Conservation (phyloP, 2,329 filamentous ascomycete genomes). For the Arthrobotrys megalospora region DNA sequence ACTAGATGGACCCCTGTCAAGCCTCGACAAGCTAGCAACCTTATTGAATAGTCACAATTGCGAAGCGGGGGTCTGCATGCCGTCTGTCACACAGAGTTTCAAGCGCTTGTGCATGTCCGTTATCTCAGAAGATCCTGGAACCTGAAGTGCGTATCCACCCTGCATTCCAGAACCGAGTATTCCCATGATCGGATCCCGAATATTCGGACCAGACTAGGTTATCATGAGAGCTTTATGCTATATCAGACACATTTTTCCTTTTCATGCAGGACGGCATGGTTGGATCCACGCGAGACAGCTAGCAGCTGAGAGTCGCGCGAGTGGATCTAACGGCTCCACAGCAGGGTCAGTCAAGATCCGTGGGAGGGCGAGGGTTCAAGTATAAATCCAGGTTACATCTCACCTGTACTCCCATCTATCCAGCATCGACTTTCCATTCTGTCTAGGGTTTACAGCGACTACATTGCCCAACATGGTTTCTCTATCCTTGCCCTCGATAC, state of each 20-base stretch:
- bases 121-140: slow-evolving; percentile 54
- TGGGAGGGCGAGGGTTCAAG: slow-evolving; percentile 43
- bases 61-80: slow-evolving; percentile 56
- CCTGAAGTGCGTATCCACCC: slow-evolving; percentile 41
- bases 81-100: slow-evolving; percentile 53
- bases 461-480: slow-evolving; percentile 54
- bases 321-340: slow-evolving; percentile 57
- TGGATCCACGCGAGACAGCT: slow-evolving; percentile 45
- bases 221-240: slow-evolving; percentile 41
- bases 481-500: slow-evolving; percentile 45
- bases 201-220: slow-evolving; percentile 34
- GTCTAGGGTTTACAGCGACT: slow-evolving; percentile 16
- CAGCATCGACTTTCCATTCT: slow-evolving; percentile 49
- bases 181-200: slow-evolving; percentile 44
- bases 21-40: slow-evolving; percentile 23
- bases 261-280: slow-evolving; percentile 53
- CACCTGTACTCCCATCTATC: slow-evolving; percentile 38
- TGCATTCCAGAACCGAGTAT: slow-evolving; percentile 58
- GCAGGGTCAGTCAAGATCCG: slow-evolving; percentile 27
- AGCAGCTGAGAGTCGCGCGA: slow-evolving; percentile 50
- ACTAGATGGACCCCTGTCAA: slow-evolving; percentile 39
- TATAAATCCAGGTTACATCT: slow-evolving; percentile 61
- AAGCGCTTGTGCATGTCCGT: slow-evolving; percentile 44
- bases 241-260: slow-evolving; percentile 28
- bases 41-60: slow-evolving; percentile 54